These are phyloP conservation scores for Mycena crocata DNA, from an alignment of 768 basidiomycete species.

Conservation along the genomic window DNA sequence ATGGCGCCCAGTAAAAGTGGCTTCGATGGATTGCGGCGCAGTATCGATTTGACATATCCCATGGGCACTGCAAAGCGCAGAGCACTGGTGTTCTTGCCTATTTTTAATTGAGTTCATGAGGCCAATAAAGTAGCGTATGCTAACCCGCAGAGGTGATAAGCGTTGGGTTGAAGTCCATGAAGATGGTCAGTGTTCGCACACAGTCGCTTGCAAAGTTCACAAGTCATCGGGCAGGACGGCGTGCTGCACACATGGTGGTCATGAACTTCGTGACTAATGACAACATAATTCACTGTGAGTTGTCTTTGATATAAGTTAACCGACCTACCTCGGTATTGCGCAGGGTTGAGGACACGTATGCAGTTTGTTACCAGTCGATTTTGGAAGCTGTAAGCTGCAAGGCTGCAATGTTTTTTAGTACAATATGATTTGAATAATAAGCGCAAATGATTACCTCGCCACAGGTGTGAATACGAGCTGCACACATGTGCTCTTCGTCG, in stretches of 20 bases:
- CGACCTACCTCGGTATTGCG: constrained; percentile 52
- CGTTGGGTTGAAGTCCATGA: constrained; percentile 55
- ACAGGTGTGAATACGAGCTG: constrained; percentile 64
- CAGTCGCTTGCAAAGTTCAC: constrained; percentile 64
- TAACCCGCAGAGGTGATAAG: constrained; percentile 69
- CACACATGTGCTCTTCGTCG: constrained; percentile 64
- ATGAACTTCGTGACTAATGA: constrained; percentile 56
- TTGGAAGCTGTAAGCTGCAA: constrained; percentile 52
- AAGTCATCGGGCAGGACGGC: constrained; percentile 62
- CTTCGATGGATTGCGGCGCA: constrained; percentile 66
- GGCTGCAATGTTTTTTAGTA: constrained; percentile 45
- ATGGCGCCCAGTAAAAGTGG: constrained; percentile 68
- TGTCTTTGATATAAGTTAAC: neutral
- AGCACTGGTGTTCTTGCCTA: constrained; percentile 65
- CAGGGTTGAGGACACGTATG: constrained; percentile 59
- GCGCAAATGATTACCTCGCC: constrained; percentile 53
- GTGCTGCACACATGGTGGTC: constrained; percentile 60
- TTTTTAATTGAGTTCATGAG: neutral
- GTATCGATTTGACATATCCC: constrained; percentile 74
- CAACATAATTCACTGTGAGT: neutral
- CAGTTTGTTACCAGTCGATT: constrained; percentile 37
- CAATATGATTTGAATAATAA: neutral
- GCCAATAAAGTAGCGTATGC: constrained; percentile 17
- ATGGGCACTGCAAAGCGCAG: constrained; percentile 49
- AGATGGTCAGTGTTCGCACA: constrained; percentile 62